A percentile compares a stretch with the other conserved stretches of the same genome.
Conservation (phyloP, 2,329 filamentous ascomycete species). For the Talaromyces marneffei region DNA sequence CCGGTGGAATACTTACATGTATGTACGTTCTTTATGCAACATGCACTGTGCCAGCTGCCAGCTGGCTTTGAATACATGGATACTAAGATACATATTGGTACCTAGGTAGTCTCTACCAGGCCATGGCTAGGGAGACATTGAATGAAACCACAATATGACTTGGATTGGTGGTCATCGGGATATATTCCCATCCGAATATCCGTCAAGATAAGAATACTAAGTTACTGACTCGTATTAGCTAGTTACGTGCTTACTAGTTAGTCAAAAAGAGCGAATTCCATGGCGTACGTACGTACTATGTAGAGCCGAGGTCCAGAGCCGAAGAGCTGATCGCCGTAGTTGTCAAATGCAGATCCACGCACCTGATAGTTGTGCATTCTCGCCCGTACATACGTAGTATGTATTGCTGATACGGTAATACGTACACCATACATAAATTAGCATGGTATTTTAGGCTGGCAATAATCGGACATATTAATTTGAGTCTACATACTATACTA, state of each 20-base stretch:
- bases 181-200: not conserved
- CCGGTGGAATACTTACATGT: not conserved
- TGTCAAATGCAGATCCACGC: not conserved
- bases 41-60: not conserved
- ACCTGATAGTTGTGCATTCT: not conserved
- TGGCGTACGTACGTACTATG: too few species aligned
- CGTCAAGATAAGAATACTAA: not conserved
- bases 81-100: too few species aligned
- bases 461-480: not conserved
- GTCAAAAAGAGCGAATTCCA: not conserved
- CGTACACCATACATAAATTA: too few species aligned
- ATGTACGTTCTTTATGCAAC: not conserved
- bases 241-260: not conserved
- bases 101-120: not conserved
- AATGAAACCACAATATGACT: not conserved
- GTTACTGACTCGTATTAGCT: not conserved
- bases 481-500: too few species aligned
- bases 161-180: not conserved
- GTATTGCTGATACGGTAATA: not conserved
- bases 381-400: not conserved
- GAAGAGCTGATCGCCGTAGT: not conserved
- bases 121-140: not conserved
- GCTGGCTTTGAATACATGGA: not conserved
- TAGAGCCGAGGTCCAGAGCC: not conserved
- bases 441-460: not conserved